Conservation (phyloP, 495 filamentous ascomycete genomes). For the Talaromyces proteolyticus region DNA sequence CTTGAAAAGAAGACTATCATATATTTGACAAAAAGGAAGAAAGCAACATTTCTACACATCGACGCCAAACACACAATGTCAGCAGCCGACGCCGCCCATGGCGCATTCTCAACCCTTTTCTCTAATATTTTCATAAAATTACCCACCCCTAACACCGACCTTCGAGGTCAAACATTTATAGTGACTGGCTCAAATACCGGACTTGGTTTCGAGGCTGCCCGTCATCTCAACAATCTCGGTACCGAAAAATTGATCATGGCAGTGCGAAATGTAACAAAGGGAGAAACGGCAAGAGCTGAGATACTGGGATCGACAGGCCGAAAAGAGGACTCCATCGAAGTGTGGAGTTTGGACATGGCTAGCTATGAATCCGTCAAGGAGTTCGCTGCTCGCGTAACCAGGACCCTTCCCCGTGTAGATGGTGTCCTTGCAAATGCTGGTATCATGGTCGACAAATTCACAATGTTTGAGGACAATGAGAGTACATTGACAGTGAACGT, state of each 20-base stretch:
- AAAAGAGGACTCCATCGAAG: slow-evolving; percentile 20
- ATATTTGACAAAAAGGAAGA: not conserved
- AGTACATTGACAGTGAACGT: slow-evolving; percentile 36
- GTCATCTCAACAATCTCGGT: slow-evolving; percentile 31
- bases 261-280: slow-evolving; percentile 33
- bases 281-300: slow-evolving; percentile 28
- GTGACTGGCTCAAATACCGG: slow-evolving; percentile 49
- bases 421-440: slow-evolving; percentile 30
- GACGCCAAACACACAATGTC: not conserved
- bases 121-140: slow-evolving; percentile 6
- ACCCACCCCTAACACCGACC: slow-evolving; percentile 7
- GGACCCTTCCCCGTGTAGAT: slow-evolving; percentile 22
- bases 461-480: slow-evolving; percentile 26
- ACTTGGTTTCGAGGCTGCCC: slow-evolving; percentile 38
- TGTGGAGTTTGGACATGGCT: slow-evolving; percentile 31
- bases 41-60: no score
- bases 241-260: slow-evolving; percentile 41
- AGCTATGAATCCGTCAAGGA: slow-evolving; percentile 25
- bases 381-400: slow-evolving; percentile 18
- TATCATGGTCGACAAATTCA: slow-evolving; percentile 12
- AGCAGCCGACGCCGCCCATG: not conserved
- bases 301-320: slow-evolving; percentile 23
- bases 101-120: not conserved
- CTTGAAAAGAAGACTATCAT: not conserved
- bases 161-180: slow-evolving; percentile 38